Evolutionary conservation across 1,139 yeast genomes (phyloP).

Genomic region (Saccharomyces hybrid): DNA sequence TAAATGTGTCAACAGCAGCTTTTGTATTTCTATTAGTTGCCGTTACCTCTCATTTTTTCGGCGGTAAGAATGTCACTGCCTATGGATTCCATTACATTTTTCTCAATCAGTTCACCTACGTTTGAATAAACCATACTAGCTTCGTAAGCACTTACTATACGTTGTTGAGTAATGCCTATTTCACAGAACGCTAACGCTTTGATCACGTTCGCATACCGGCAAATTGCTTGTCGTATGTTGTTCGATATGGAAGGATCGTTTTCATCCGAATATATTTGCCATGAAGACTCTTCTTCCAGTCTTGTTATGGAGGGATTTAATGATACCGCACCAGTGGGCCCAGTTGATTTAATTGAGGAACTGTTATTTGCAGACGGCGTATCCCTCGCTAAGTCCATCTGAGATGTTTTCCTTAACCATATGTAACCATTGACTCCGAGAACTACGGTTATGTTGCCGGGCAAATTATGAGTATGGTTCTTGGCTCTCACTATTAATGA

Average conservation of each 20-base stretch:
- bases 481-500: constrained; percentile 76
- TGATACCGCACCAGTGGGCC: constrained; percentile 38
- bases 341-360: constrained; percentile 36
- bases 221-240: constrained; percentile 60
- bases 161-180: constrained; percentile 74
- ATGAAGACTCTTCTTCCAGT: constrained; percentile 86
- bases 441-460: constrained; percentile 84
- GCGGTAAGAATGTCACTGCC: constrained; percentile 67
- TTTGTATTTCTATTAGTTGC: background rate
- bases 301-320: constrained; percentile 64
- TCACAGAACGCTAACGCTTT: constrained; percentile 74
- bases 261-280: constrained; percentile 90
- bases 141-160: constrained; percentile 78
- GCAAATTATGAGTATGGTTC: constrained; percentile 76
- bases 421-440: constrained; percentile 91
- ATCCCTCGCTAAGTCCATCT: constrained; percentile 28
- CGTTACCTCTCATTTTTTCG: constrained; percentile 62
- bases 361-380: constrained; percentile 30
- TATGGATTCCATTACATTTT: constrained; percentile 63
- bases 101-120: constrained; percentile 66
- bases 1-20: background rate
- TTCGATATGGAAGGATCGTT: constrained; percentile 61
- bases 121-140: constrained; percentile 74
- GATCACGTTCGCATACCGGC: constrained; percentile 78
- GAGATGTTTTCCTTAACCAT: constrained; percentile 76